These are phyloP conservation scores for Gracilaria vermiculophylla DNA, from an alignment of 23 red algal species.

Conservation along the genomic window DNA sequence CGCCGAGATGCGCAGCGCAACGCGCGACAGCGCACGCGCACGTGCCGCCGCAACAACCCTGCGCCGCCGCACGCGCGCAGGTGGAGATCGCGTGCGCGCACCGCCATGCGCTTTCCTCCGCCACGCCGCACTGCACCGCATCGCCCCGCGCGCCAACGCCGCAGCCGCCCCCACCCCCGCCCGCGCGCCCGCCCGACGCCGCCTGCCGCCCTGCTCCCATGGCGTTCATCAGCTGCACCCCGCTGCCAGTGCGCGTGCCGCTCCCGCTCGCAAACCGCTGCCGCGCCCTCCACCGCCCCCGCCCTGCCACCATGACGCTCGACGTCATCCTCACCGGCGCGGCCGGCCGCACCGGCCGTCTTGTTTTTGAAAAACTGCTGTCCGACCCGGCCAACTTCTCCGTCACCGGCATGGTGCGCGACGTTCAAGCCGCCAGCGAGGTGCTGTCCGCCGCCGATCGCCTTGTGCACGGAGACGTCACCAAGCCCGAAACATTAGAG, in stretches of 20 bases:
- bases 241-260: neutral
- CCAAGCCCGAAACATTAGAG: slow-evolving; percentile 46
- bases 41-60: neutral
- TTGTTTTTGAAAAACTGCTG: slow-evolving; percentile 53
- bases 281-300: neutral
- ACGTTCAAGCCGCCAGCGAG: slow-evolving; percentile 1
- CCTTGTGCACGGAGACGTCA: slow-evolving; percentile 63
- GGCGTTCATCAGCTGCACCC: neutral
- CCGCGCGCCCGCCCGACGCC: too few species aligned
- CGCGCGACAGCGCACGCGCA: neutral
- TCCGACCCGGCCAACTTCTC: slow-evolving; percentile 12
- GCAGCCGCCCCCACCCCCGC: too few species aligned
- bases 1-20: neutral
- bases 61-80: too few species aligned
- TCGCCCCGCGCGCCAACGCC: too few species aligned
- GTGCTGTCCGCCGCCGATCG: slow-evolving; percentile 4
- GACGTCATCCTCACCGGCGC: slow-evolving; percentile 76
- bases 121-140: too few species aligned
- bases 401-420: slow-evolving; percentile 62
- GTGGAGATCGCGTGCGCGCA: too few species aligned
- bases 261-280: neutral
- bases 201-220: neutral
- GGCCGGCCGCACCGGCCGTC: slow-evolving; percentile 69
- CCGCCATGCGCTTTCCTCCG: too few species aligned
- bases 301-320: neutral